Evolutionary conservation across 1,284 basidiomycete species (phyloP), one percentile per base, ranked within the genome.

Genomic region (Marasmius tenuissimus): DNA sequence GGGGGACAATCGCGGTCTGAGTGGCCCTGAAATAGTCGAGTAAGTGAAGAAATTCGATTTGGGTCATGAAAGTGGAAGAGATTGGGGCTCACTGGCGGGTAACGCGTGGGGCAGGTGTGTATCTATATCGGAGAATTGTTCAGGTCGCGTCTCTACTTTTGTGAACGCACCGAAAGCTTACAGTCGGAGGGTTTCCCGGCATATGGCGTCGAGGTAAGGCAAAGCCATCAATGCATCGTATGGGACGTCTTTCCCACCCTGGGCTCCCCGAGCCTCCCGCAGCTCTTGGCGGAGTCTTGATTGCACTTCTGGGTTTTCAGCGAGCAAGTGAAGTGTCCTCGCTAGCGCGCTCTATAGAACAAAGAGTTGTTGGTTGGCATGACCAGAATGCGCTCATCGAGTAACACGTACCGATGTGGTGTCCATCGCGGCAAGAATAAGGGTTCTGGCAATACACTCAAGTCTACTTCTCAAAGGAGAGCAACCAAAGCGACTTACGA

Each of bases 141-240:
- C 33, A 37, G 16, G 4, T 16, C 47, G n/a, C 10, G 47, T 5
- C 16, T 22, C 38, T 10, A 53, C 12, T 12, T 42, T 40, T 14
- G 6, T 27, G 27, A 27, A 27, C 27, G 27, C 3, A 20, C 38
- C 20, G 18, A 40, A 16, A 18, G 27, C 49, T 40, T 47, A 59
- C 58, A 53, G 18, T 50, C 76, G 65, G 27, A 77, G 63, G 1
- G 76, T 76, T 61, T 77, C 75, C 14, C 72, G 67, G 49, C 70
- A 69, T 33, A 76, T 65, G 3, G 74, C 74, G 59, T 78, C 77
- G 40, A 78, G 64, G 60, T 72, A 74, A 0, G 76, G 75, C 0
- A 78, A 67, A 3, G 65, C 66, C 8, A 71, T 65, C 4, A 78
- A 58, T 16, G 67, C 65, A 27, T 77, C 72, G 50, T 73, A 75